Percentiles rank a stretch among this genome's conserved stretches.
phyloP scores from a whole-genome alignment of 805 yeast species.

The Candida tibetensis region DNA sequence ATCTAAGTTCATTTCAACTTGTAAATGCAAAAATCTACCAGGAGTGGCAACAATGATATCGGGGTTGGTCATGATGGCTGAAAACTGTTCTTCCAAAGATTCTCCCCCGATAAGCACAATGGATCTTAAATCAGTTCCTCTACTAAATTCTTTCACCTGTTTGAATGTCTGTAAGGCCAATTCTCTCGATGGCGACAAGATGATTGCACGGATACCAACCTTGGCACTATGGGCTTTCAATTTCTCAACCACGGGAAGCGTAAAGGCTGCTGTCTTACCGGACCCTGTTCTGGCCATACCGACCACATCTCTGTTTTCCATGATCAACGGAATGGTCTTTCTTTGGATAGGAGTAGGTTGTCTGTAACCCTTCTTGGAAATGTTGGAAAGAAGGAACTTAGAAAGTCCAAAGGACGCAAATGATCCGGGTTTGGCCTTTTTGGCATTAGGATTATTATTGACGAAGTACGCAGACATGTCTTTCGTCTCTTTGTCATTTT shows the following conservation, averaged over 20 bases:
- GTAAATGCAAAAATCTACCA: conserved; percentile 92
- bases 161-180: conserved; percentile 89
- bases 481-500: conserved; percentile 34
- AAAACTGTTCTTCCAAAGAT: conserved; percentile 93
- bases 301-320: conserved; percentile 89
- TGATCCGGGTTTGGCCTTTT: conserved; percentile 71
- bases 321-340: conserved; percentile 85
- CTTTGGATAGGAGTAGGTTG: conserved; percentile 98
- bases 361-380: conserved; percentile 80
- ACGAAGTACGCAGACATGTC: conserved; percentile 46
- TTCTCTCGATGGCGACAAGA: conserved; percentile 94
- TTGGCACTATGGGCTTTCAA: conserved; percentile 80
- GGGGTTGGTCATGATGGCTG: conserved; percentile 89
- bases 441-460: conserved; percentile 41
- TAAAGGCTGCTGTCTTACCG: conserved; percentile 97
- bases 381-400: conserved; percentile 63
- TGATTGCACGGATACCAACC: conserved; percentile 84
- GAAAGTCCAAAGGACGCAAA: conserved; percentile 91
- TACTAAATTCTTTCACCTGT: conserved; percentile 83
- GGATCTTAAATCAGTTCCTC: conserved; percentile 78
- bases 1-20: conserved; percentile 91
- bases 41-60: conserved; percentile 96
- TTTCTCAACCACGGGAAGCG: conserved; percentile 84
- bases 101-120: conserved; percentile 95
- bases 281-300: conserved; percentile 99